phyloP scores from a whole-genome alignment of 257 asterid genomes.

The Cynanchum wilfordii region DNA sequence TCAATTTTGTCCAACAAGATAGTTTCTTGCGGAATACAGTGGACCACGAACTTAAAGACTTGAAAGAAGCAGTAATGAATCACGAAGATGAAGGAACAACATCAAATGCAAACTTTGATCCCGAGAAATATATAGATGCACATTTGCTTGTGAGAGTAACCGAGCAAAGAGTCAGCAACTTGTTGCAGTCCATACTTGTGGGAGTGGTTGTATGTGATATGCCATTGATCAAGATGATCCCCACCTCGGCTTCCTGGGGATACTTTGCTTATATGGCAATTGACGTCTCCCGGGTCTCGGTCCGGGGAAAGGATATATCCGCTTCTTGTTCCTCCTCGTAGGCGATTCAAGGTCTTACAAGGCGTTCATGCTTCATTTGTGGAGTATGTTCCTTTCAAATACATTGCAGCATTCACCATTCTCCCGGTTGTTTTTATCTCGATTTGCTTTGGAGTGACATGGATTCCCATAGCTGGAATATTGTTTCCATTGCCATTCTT shows the following conservation, averaged over 20 bases:
- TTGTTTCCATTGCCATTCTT: slow-evolving; percentile 80
- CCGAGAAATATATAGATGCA: slow-evolving; percentile 69
- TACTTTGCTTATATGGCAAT: slow-evolving; percentile 98
- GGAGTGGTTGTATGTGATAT: slow-evolving; percentile 59
- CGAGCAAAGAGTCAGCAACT: slow-evolving; percentile 91
- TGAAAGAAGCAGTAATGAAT: slow-evolving; percentile 80
- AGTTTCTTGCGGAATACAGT: slow-evolving; percentile 42
- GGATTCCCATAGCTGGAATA: slow-evolving; percentile 93
- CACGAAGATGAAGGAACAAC: slow-evolving; percentile 43
- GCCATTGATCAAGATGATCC: slow-evolving; percentile 76
- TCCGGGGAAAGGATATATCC: slow-evolving; percentile 87
- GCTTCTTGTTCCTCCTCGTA: slow-evolving; percentile 68
- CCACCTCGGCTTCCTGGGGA: slow-evolving; percentile 95
- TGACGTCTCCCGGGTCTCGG: slow-evolving; percentile 91
- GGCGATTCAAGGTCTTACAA: slow-evolving; percentile 84
- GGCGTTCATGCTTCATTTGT: slow-evolving; percentile 72
- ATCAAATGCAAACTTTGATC: slow-evolving; percentile 45
- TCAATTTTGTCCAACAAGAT: not conserved
- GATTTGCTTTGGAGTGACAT: slow-evolving; percentile 76
- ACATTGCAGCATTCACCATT: slow-evolving; percentile 58
- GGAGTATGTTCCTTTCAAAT: slow-evolving; percentile 81
- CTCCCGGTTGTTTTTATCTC: slow-evolving; percentile 60
- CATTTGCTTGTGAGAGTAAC: slow-evolving; percentile 90
- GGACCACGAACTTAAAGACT: slow-evolving; percentile 59
- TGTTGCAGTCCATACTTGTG: slow-evolving; percentile 76